phyloP scores from a whole-genome alignment of 768 basidiomycete species.

The Daedaleopsis sinensis region DNA sequence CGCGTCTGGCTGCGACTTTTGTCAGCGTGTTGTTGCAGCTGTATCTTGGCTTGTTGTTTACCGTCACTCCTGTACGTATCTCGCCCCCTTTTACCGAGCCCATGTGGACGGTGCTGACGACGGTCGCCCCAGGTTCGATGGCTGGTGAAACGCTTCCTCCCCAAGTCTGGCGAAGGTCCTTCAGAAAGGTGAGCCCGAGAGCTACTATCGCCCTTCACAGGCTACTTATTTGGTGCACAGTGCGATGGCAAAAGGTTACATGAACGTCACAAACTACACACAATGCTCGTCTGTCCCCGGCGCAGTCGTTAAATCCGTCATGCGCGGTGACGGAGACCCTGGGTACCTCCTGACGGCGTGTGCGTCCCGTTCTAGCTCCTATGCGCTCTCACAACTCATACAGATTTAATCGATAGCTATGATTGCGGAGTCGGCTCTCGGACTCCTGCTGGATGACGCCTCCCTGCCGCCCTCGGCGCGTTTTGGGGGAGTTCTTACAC shows the following conservation, averaged over 20 bases:
- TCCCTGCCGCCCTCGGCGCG: constrained; percentile 58
- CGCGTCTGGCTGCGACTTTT: constrained; percentile 43
- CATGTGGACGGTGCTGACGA: background rate
- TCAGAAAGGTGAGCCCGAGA: constrained; percentile 55
- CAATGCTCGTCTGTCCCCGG: constrained; percentile 51
- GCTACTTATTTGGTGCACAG: constrained; percentile 35
- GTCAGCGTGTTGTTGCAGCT: constrained; percentile 31
- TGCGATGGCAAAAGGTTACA: constrained; percentile 57
- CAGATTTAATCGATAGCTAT: constrained; percentile 50
- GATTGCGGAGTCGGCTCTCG: constrained; percentile 79
- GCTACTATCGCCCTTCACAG: background rate
- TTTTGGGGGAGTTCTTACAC: constrained; percentile 81
- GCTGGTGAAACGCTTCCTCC: constrained; percentile 52
- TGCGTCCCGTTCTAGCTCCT: constrained; percentile 9
- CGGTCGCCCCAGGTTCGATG: constrained; percentile 51
- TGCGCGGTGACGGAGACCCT: constrained; percentile 76
- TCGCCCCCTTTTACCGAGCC: background rate
- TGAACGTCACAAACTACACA: constrained; percentile 73
- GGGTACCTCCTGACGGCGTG: constrained; percentile 49
- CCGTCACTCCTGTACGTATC: constrained; percentile 32
- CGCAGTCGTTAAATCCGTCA: constrained; percentile 49
- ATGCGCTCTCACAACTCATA: background rate
- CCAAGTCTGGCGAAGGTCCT: constrained; percentile 64
- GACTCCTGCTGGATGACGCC: constrained; percentile 58
- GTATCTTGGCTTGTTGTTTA: constrained; percentile 8